phyloP scores from a whole-genome alignment of 108 stramenopile species.

The Cyclotella atomus region DNA sequence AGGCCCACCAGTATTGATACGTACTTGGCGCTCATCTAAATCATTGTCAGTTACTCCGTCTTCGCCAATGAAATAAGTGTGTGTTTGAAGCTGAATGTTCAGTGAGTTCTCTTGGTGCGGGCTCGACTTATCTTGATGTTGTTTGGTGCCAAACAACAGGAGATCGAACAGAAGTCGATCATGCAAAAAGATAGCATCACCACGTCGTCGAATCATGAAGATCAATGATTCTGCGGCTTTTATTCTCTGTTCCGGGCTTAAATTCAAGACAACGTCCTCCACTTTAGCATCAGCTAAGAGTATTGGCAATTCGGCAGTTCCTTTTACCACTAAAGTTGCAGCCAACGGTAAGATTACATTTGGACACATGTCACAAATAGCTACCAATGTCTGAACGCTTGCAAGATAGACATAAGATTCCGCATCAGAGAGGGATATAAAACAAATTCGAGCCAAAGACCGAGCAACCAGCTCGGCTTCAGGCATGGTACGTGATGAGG shows the following conservation, averaged over 20 bases:
- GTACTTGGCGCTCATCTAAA: constrained; percentile 57
- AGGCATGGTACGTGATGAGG: no score
- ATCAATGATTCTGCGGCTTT: constrained; percentile 81
- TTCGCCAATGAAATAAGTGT: constrained; percentile 55
- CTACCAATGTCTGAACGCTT: constrained; percentile 80
- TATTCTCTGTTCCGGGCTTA: constrained; percentile 69
- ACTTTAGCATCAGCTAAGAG: constrained; percentile 1
- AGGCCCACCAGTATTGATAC: constrained; percentile 79
- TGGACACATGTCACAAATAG: constrained; percentile 66
- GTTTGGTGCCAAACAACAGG: constrained; percentile 58
- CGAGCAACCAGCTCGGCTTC: constrained; percentile 26
- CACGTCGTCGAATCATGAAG: constrained; percentile 74
- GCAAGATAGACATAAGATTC: constrained; percentile 92
- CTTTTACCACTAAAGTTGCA: constrained; percentile 46
- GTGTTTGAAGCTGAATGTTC: constrained; percentile 61
- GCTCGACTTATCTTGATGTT: neutral
- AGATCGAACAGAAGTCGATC: constrained; percentile 51
- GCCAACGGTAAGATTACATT: constrained; percentile 58
- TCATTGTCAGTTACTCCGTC: constrained; percentile 24
- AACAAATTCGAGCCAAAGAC: constrained; percentile 47
- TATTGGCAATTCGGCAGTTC: constrained; percentile 24
- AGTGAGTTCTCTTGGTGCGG: constrained; percentile 4
- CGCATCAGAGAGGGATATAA: constrained; percentile 65
- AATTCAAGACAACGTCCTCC: constrained; percentile 6
- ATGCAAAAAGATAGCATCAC: constrained; percentile 54